phyloP scores from a whole-genome alignment of 495 filamentous ascomycete species.

The Hypomontagnella submonticulosa region DNA sequence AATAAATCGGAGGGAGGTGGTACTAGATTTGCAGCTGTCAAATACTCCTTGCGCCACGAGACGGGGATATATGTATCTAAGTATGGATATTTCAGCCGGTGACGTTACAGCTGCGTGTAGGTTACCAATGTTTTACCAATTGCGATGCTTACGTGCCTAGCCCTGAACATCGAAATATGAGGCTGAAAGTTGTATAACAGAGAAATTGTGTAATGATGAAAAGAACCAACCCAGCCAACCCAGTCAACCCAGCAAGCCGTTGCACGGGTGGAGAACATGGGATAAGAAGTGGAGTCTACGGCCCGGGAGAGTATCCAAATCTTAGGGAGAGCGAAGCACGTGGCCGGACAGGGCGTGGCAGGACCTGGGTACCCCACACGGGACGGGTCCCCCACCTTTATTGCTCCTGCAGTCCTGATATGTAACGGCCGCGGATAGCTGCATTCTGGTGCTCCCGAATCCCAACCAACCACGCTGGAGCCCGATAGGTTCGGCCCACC shows the following conservation, averaged over 20 bases:
- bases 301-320: conserved; percentile 21
- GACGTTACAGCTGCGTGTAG: neutral
- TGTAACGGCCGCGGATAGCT: conserved; percentile 32
- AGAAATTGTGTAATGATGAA: no score
- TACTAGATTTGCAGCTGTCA: conserved; percentile 45
- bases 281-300: conserved; percentile 23
- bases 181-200: no score
- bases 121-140: no score
- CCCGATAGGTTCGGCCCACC: conserved; percentile 31
- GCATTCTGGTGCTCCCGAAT: conserved; percentile 36
- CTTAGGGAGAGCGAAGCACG: no score
- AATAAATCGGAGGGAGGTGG: conserved; percentile 36
- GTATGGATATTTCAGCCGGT: neutral
- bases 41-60: conserved; percentile 24
- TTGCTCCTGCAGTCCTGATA: conserved; percentile 10
- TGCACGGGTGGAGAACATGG: conserved; percentile 4
- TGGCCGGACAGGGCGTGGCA: neutral
- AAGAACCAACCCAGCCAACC: no score
- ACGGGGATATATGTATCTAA: neutral
- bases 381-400: conserved; percentile 16
- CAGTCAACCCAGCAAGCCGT: neutral
- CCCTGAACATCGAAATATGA: no score
- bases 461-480: conserved; percentile 24
- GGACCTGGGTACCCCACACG: conserved; percentile 16
- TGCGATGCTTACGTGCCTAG: no score